phyloP scores from a whole-genome alignment of 192 early-diverging fungal species.

The Coemansia aciculifera region DNA sequence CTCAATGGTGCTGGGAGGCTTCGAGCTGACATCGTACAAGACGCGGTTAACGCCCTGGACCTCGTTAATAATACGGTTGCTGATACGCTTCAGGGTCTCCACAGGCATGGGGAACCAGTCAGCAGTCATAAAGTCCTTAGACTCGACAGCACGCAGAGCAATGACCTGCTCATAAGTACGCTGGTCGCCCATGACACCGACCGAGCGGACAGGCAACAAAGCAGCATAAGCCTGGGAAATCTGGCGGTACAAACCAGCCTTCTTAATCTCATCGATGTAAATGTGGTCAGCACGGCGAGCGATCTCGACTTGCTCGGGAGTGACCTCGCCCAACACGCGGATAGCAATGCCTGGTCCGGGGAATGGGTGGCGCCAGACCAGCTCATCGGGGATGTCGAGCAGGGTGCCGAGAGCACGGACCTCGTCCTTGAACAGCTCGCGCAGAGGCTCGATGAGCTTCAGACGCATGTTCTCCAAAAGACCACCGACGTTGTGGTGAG shows the following conservation, averaged over 20 bases:
- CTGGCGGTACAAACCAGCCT: constrained; percentile 93
- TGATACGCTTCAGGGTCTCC: constrained; percentile 87
- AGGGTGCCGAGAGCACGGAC: constrained; percentile 93
- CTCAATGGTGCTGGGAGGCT: constrained; percentile 99
- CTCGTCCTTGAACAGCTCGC: constrained; percentile 99
- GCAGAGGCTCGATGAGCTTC: constrained; percentile 96
- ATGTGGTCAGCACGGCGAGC: constrained; percentile 94
- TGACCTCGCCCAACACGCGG: constrained; percentile 95
- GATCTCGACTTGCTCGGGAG: constrained; percentile 89
- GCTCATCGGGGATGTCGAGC: constrained; percentile 87
- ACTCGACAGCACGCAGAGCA: constrained; percentile 93
- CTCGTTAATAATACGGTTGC: constrained; percentile 97
- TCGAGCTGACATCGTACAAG: constrained; percentile 94
- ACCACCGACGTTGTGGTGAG: constrained; percentile 99
- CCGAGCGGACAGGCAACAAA: constrained; percentile 89
- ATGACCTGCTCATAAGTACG: constrained; percentile 99
- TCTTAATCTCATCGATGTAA: constrained; percentile 99
- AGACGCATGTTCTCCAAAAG: constrained; percentile 95
- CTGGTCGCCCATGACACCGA: constrained; percentile 99
- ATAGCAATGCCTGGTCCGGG: constrained; percentile 99
- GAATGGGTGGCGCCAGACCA: constrained; percentile 99
- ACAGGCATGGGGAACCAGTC: constrained; percentile 92
- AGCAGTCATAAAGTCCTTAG: constrained; percentile 98
- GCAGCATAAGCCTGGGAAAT: constrained; percentile 99
- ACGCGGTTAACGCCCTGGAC: constrained; percentile 97